Evolutionary conservation across 352 stramenopile species (phyloP), one percentile per base, ranked within the genome.

Genomic region (Globisporangium emineosum): DNA sequence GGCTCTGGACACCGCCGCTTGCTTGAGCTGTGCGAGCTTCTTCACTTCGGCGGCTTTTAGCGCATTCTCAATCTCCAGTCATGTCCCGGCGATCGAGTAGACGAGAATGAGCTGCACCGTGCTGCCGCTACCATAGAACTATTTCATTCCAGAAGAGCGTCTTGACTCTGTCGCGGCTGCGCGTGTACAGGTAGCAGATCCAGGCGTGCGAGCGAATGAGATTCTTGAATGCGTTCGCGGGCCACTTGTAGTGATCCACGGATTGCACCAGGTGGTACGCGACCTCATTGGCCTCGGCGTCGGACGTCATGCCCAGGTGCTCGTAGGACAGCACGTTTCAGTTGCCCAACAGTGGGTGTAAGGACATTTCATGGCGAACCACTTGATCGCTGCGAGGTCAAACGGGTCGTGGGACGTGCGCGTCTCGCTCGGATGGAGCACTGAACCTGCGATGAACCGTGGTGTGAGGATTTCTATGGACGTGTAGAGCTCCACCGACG

Each of bases 231-330:
- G 66, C 51, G 54, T 83, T 72, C 21, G 73, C 70, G 3, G 70
- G 72, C 71, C 71, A 87, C 54, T 83, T 70, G 3, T 74, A 66
- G 32, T 76, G 78, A 29, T 85, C 78, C 52, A 87, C 83, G 52
- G 76, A 87, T 67, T 85, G 76, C 47, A 83, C 27, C 1, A 87
- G 71, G 60, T 87, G 76, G 45, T 77, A 87, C 30, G 68, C 78
- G 8, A 87, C 56, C 15, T 76, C 66, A 9, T 81, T 79, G 8
- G 76, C 78, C 1, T 71, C 72, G 7, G 69, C 67, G 51, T 87
- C 78, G 1, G 62, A 73, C 47, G 74, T 83, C 32, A 68, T 79
- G 1, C 78, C 78, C 76, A 82, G 85, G 17, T 76, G 29, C 57
- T 83, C 76, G 60, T 81, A 84, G 15, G 69, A 78, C 9, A 84